Evolutionary conservation across 345 rosid genomes (phyloP).

Genomic region (Arabidopsis suecica): DNA sequence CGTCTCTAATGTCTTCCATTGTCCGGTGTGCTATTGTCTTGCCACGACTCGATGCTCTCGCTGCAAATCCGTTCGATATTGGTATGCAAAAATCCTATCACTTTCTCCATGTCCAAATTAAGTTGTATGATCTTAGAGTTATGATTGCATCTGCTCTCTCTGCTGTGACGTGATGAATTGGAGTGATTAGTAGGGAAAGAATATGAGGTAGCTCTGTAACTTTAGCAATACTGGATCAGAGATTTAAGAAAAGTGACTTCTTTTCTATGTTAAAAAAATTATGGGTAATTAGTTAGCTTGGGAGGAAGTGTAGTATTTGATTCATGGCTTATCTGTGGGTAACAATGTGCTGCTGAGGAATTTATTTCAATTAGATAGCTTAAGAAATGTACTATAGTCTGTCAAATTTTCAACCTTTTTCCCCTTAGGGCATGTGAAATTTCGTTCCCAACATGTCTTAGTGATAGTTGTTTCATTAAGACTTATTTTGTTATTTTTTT

Average conservation of each 20-base stretch:
- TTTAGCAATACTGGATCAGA: constrained; percentile 19
- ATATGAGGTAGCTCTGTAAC: neutral
- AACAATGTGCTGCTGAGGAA: constrained; percentile 9
- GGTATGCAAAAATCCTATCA: constrained; percentile 53
- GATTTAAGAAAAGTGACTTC: neutral
- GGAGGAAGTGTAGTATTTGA: neutral
- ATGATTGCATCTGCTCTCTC: neutral
- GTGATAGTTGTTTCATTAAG: constrained; percentile 24
- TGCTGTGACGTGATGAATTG: constrained; percentile 1
- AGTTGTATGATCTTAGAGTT: constrained; percentile 18
- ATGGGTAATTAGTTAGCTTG: neutral
- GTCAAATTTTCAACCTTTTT: constrained; percentile 13
- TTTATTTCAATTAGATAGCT: constrained; percentile 22
- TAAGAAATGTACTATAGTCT: constrained; percentile 7
- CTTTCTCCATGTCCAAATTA: neutral
- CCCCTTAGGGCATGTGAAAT: neutral
- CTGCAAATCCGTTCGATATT: constrained; percentile 89
- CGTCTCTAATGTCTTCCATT: constrained; percentile 51
- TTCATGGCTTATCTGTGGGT: neutral
- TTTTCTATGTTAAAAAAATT: neutral
- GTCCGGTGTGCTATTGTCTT: constrained; percentile 76
- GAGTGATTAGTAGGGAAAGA: constrained; percentile 9
- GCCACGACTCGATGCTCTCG: constrained; percentile 85
- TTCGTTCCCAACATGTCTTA: constrained; percentile 5
- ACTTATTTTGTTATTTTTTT: constrained; percentile 25